Conservation (phyloP, 345 rosid genomes). For the Linum trigynum region DNA sequence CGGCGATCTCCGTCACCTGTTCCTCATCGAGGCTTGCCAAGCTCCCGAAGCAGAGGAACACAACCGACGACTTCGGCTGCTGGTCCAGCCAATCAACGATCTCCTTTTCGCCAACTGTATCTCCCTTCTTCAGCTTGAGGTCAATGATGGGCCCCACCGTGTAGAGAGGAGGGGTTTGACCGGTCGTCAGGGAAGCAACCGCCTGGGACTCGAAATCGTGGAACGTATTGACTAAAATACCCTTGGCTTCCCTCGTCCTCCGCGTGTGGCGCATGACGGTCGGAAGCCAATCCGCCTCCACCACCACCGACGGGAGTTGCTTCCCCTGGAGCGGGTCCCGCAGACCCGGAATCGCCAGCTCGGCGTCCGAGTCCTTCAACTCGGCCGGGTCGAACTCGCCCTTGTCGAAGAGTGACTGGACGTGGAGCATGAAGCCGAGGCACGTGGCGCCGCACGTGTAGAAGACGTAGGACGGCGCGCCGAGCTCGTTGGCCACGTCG, state of each 20-base stretch:
- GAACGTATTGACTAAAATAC: constrained; percentile 13
- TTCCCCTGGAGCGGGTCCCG: not conserved
- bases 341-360: constrained; percentile 9
- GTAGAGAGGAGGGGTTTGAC: not conserved
- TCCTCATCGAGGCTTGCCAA: constrained; percentile 8
- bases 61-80: constrained; percentile 9
- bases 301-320: constrained; percentile 3
- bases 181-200: not conserved
- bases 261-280: not conserved
- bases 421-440: constrained; percentile 4
- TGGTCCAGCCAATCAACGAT: constrained; percentile 15
- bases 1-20: constrained; percentile 13
- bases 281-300: not conserved
- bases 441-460: constrained; percentile 13
- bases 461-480: constrained; percentile 15
- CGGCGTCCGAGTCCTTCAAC: constrained; percentile 7
- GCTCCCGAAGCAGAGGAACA: constrained; percentile 20
- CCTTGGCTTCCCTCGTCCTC: not conserved
- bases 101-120: not conserved
- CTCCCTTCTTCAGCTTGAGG: not conserved
- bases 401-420: constrained; percentile 4
- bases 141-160: constrained; percentile 7
- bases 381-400: not conserved
- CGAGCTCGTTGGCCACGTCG: constrained; percentile 16
- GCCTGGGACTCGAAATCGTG: constrained; percentile 6